These are phyloP conservation scores for Sungouiella thailandica DNA, from an alignment of 805 yeast genomes.

Conservation along the genomic window DNA sequence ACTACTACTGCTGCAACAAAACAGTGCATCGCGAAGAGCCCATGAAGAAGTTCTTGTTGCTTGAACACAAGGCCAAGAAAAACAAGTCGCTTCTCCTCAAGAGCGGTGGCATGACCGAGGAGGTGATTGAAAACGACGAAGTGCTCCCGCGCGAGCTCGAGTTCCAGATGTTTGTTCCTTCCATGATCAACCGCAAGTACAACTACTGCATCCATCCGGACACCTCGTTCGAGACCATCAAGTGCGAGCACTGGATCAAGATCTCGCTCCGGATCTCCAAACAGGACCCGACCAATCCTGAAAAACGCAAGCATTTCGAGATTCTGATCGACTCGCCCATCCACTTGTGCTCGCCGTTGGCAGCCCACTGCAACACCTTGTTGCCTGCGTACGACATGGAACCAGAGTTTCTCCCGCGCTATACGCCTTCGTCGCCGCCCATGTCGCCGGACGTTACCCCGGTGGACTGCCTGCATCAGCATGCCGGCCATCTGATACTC, in stretches of 20 bases:
- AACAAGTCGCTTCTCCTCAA: conserved; percentile 46
- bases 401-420: conserved; percentile 20
- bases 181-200: conserved; percentile 49
- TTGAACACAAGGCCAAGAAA: conserved; percentile 70
- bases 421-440: conserved; percentile 39
- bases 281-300: conserved; percentile 46
- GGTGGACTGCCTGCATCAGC: conserved; percentile 25
- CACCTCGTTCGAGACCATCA: conserved; percentile 72
- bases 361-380: conserved; percentile 77
- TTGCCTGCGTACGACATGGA: conserved; percentile 61
- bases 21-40: conserved; percentile 94
- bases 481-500: conserved; percentile 3
- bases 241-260: conserved; percentile 94
- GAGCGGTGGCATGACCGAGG: conserved; percentile 25
- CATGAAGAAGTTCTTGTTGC: conserved; percentile 65
- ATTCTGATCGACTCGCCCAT: conserved; percentile 93
- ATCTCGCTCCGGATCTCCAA: conserved; percentile 76
- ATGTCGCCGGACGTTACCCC: conserved; percentile 52
- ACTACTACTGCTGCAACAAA: conserved; percentile 80
- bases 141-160: conserved; percentile 75
- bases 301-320: conserved; percentile 85
- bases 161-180: conserved; percentile 82
- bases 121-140: conserved; percentile 45
- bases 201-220: conserved; percentile 67
- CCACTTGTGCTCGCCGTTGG: conserved; percentile 67